These are phyloP conservation scores for Helianthus tuberosus DNA, from an alignment of 129 eudicot species.

Conservation along the genomic window DNA sequence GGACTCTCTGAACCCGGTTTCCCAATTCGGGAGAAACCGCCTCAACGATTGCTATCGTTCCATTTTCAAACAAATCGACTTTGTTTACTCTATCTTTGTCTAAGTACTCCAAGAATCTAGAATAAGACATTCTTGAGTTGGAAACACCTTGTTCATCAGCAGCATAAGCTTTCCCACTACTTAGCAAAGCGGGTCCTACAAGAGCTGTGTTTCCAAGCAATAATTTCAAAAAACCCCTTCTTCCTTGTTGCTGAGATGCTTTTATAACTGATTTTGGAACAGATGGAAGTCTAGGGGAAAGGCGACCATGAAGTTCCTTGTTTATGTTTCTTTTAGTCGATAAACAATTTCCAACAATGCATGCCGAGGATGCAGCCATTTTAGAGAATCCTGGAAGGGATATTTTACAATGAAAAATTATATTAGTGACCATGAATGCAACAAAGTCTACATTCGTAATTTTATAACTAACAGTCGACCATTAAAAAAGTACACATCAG, in stretches of 20 bases:
- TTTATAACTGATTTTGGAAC: conserved; percentile 47
- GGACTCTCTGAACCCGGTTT: conserved; percentile 94
- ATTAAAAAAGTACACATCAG: neutral
- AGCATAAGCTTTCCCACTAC: conserved; percentile 63
- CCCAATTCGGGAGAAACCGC: conserved; percentile 98
- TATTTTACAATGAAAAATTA: neutral
- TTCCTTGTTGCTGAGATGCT: conserved; percentile 71
- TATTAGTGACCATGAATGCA: neutral
- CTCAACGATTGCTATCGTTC: conserved; percentile 96
- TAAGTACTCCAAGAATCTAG: conserved; percentile 88
- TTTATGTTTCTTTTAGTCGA: neutral
- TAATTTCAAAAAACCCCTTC: conserved; percentile 77
- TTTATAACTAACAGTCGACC: neutral
- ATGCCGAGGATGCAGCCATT: conserved; percentile 87
- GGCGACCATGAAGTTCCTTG: conserved; percentile 24
- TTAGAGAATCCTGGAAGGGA: conserved; percentile 3
- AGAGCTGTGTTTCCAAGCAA: conserved; percentile 19
- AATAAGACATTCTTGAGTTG: conserved; percentile 96
- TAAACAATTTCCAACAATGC: conserved; percentile 68
- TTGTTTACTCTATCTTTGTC: conserved; percentile 89
- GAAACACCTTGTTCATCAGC: conserved; percentile 93
- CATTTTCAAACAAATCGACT: conserved; percentile 92
- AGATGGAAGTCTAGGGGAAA: conserved; percentile 52
- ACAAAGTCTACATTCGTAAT: neutral
- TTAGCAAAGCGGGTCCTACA: conserved; percentile 59